Base-by-base conservation (phyloP, 1,139 yeast species). In the Sporopachydermia cereana region DNA sequence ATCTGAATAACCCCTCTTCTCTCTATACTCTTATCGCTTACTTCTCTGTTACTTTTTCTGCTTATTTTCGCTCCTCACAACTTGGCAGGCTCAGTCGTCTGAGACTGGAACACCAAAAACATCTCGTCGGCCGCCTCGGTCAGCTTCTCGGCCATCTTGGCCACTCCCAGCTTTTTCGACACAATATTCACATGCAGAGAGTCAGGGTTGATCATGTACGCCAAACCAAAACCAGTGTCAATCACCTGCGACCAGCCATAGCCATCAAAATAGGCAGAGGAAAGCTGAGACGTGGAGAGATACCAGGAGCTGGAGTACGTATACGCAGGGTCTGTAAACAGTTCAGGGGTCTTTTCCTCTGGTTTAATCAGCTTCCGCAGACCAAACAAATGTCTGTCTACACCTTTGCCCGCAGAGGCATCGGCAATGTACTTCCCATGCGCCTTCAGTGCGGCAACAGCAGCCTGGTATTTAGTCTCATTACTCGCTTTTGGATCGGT, bases 221-320 rank as follows among this genome's bases (percentile, higher is more conserved):
- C 97, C 53, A 85, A 73, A 3, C 97, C 98, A 57, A 84, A 81
- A 14, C 98, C 98, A 50, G 83, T 85, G 59, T 91, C 96, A 56
- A 84, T 79, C 46, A 91, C 97, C 63, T 93, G 95, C 22, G 96
- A 80, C 88, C 89, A 91, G 44, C 98, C 98, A 75, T 91, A 91
- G 46, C 95, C 91, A 62, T 86, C 88, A 67, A 86, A 85, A 64
- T 69, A 72, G 61, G 86, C 95, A 9, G 95, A 82, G 14, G 94
- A 84, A 54, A 91, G 72, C 66, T 91, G 97, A 2, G 96, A 86
- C 3, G 95, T 77, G 16, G 95, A 84, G 47, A 91, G 63, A 63
- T 74, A 81, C 98, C 98, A 91, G 34, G 84, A 75, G 45, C 77
- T 68, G 14, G 95, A 81, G 69, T 85, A 88, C 43, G 69, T 58